A percentile compares a stretch with the other conserved stretches of the same genome.
Conservation (phyloP, 164 flowering plant species). For the Vitis labrusca region DNA sequence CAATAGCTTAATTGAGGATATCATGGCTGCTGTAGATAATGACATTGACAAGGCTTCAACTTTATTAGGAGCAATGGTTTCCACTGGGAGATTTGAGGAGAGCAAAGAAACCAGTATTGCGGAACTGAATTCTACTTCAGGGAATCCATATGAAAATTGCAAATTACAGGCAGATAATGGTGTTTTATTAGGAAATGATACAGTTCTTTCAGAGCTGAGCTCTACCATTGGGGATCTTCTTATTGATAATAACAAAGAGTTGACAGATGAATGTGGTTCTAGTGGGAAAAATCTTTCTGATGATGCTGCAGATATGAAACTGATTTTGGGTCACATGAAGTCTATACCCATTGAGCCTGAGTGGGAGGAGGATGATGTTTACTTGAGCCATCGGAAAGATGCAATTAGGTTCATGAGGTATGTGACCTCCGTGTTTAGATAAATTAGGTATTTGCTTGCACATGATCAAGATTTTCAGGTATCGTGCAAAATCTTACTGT, state of each 20-base stretch:
- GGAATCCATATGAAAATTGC: not conserved
- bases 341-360: slow-evolving; percentile 74
- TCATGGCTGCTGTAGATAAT: slow-evolving; percentile 54
- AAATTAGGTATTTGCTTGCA: not conserved
- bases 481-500: not conserved
- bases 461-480: not conserved
- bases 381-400: slow-evolving; percentile 73
- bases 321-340: slow-evolving; percentile 19
- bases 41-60: slow-evolving; percentile 51
- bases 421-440: not conserved
- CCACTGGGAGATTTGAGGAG: slow-evolving; percentile 19
- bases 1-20: slow-evolving; percentile 63
- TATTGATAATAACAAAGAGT: slow-evolving; percentile 7
- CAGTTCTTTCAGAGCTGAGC: slow-evolving; percentile 13
- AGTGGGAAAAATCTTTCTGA: slow-evolving; percentile 10
- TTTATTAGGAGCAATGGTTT: slow-evolving; percentile 56
- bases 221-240: slow-evolving; percentile 15
- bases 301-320: slow-evolving; percentile 16
- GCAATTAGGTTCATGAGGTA: slow-evolving; percentile 80
- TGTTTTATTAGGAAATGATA: slow-evolving; percentile 4
- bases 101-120: slow-evolving; percentile 1
- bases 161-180: slow-evolving; percentile 1
- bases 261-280: slow-evolving; percentile 10
- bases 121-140: slow-evolving; percentile 1
- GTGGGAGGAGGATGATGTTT: slow-evolving; percentile 88